Evolutionary conservation across 768 basidiomycete genomes (phyloP).

Genomic region (Hericium alpestre): DNA sequence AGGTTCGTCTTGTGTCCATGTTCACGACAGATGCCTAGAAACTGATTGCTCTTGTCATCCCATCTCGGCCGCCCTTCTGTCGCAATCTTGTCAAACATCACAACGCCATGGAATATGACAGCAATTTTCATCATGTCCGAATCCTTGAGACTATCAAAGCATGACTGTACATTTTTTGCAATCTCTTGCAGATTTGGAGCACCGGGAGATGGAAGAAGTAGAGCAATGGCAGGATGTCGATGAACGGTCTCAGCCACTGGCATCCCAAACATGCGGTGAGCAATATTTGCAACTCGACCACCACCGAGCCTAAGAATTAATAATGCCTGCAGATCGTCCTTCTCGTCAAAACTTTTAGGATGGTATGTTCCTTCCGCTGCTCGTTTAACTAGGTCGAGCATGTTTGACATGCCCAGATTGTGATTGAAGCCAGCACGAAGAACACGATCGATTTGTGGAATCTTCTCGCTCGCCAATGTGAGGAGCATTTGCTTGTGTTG

Average conservation of each 20-base stretch:
- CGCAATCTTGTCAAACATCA: not conserved
- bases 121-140: not conserved
- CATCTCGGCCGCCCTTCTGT: not conserved
- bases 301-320: not conserved
- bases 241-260: not conserved
- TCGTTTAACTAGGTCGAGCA: not conserved
- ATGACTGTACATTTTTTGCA: no score
- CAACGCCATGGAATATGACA: not conserved
- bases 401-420: not conserved
- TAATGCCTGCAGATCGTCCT: not conserved
- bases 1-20: not conserved
- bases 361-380: not conserved
- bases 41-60: not conserved
- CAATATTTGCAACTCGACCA: not conserved
- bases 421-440: not conserved
- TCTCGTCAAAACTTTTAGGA: not conserved
- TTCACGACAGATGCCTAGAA: not conserved
- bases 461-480: not conserved
- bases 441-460: not conserved
- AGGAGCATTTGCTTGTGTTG: not conserved
- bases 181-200: not conserved
- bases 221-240: not conserved
- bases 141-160: no score
- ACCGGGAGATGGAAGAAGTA: not conserved
- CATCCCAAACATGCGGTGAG: not conserved